Conservation (phyloP, 305 asterid species). For the Nicotiana rustica region DNA sequence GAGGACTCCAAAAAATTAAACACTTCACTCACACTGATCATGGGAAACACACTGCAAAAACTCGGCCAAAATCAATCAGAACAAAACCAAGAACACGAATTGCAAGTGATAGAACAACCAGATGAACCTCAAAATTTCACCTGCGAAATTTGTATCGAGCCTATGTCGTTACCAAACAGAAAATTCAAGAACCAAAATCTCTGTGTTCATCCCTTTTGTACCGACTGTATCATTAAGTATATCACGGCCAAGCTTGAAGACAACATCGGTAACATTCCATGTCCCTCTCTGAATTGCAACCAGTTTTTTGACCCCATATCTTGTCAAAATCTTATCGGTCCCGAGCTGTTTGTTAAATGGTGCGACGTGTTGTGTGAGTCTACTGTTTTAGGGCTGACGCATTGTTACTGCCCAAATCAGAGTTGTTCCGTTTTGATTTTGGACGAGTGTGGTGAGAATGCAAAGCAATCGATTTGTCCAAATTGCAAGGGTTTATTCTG, state of each 20-base stretch:
- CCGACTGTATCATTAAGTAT: conserved; percentile 69
- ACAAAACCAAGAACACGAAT: conserved; percentile 11
- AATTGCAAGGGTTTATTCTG: conserved; percentile 45
- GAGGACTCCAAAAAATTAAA: background rate
- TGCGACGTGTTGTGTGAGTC: conserved; percentile 52
- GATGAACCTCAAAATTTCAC: conserved; percentile 45
- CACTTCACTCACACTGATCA: background rate
- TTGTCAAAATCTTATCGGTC: conserved; percentile 51
- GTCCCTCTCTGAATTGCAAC: conserved; percentile 64
- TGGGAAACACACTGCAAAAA: conserved; percentile 38
- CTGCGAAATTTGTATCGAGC: conserved; percentile 84
- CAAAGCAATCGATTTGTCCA: conserved; percentile 44
- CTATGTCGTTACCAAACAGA: conserved; percentile 36
- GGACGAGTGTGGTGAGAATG: conserved; percentile 50
- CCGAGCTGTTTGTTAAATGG: conserved; percentile 52
- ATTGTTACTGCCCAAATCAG: conserved; percentile 66
- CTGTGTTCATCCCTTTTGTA: conserved; percentile 71
- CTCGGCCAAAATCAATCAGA: background rate
- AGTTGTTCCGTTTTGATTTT: conserved; percentile 63
- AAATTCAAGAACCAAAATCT: conserved; percentile 46
- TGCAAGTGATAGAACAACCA: background rate
- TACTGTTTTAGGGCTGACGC: conserved; percentile 46
- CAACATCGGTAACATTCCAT: conserved; percentile 52
- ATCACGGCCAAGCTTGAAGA: conserved; percentile 68
- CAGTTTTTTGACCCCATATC: conserved; percentile 62